These are phyloP conservation scores for Magnaporthiopsis rhizophila DNA, from an alignment of 2,329 filamentous ascomycete genomes.

Conservation along the genomic window DNA sequence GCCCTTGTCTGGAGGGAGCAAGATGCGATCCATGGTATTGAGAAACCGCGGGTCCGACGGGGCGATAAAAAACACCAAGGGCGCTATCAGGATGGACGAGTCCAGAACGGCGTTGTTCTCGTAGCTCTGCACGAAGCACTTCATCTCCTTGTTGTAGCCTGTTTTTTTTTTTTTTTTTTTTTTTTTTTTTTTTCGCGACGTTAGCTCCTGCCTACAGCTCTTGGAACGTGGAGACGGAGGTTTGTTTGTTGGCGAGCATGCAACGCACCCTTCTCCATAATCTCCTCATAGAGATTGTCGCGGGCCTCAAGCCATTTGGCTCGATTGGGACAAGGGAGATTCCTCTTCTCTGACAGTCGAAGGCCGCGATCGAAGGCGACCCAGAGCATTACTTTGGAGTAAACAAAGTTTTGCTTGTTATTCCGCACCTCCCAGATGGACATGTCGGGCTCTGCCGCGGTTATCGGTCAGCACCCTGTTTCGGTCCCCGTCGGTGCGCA, in stretches of 20 bases:
- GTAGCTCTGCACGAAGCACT: conserved; percentile 69
- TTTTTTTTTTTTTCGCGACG: conserved; percentile 9
- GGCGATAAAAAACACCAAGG: conserved; percentile 67
- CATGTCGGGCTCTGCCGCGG: conserved; percentile 56
- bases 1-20: conserved; percentile 65
- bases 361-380: conserved; percentile 70
- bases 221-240: background rate
- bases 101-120: conserved; percentile 63
- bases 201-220: background rate
- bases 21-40: conserved; percentile 63
- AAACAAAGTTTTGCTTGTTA: conserved; percentile 67
- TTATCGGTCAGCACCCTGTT: background rate
- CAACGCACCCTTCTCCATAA: conserved; percentile 59
- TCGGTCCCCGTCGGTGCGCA: too few relatives aligned
- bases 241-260: too few relatives aligned
- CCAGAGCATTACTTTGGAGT: conserved; percentile 80
- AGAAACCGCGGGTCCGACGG: conserved; percentile 60
- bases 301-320: conserved; percentile 56
- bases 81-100: conserved; percentile 67
- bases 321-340: conserved; percentile 65
- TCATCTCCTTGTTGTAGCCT: conserved; percentile 63
- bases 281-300: conserved; percentile 63
- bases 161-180: conserved; percentile 10
- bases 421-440: conserved; percentile 78
- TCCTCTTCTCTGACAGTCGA: conserved; percentile 66